Base-by-base conservation (phyloP, 768 basidiomycete genomes). In the Leccinum truebloodii region DNA sequence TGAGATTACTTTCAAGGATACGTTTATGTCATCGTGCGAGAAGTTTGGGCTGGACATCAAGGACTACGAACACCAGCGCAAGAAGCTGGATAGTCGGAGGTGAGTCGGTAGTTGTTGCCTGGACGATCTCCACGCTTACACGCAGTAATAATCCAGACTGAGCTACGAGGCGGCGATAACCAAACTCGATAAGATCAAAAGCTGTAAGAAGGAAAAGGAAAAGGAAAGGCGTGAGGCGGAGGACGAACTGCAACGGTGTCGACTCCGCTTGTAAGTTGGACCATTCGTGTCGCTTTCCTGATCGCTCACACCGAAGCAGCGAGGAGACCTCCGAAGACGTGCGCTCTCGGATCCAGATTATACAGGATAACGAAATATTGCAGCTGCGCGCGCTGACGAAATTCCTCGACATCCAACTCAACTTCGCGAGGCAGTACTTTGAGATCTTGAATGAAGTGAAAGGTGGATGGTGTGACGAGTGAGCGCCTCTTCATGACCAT, bases 21-120 rank as follows among this genome's bases (percentile, higher is more conserved):
- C 86, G 5, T 94, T 90, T 68, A 71, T 95, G 26, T 67, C 80
- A 0, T 86, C 90, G 2, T 78, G 94, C 56, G 81, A 86, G 62
- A 79, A 75, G 48, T 87, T 88, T 54, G 79, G 79, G 16, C 89
- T 86, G 9, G 87, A 90, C 30, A 87, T 96, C 69, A 92, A 88
- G 69, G 94, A 94, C 58, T 95, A 91, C 63, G 89, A 94, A 59
- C 70, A 78, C 5, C 80, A 89, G 61, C 83, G 86, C 62, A 96
- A 94, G 83, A 95, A 94, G 71, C 75, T 95, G 16, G 94, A 96
- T 59, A 93, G 89, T 55, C 79, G 92, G 68, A 81, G 92, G 93
- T 90, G 61, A 54, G 79, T 71, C 52, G 34, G 16, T 18, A 2
- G 49, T 12, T 16, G 28, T 52, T 16, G 12, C 24, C n/a, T 14